phyloP scores from a whole-genome alignment of 106 monocot genomes.

The Vanilla planifolia region DNA sequence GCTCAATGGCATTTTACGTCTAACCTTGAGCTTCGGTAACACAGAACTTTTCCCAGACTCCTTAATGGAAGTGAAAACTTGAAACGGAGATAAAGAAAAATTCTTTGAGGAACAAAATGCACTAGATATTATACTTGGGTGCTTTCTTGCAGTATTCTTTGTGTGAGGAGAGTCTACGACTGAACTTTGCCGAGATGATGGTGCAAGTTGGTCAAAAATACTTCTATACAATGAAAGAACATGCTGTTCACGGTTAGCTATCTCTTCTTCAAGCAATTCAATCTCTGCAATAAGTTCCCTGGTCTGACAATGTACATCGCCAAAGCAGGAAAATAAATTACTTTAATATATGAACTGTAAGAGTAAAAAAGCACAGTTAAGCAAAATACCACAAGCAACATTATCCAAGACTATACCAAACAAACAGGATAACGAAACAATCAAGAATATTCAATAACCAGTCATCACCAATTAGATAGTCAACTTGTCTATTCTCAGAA shows the following conservation, averaged over 20 bases:
- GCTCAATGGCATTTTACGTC: slow-evolving; percentile 15
- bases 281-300: slow-evolving; percentile 72
- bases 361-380: not conserved
- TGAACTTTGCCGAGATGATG: slow-evolving; percentile 59
- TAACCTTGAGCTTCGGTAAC: slow-evolving; percentile 18
- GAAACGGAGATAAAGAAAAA: slow-evolving; percentile 54
- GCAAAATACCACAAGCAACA: not conserved
- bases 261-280: slow-evolving; percentile 73
- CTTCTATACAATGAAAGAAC: slow-evolving; percentile 75
- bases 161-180: slow-evolving; percentile 57
- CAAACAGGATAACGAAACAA: not conserved
- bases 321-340: not conserved
- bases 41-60: slow-evolving; percentile 31
- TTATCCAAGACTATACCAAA: not conserved
- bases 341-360: not conserved
- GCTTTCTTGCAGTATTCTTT: slow-evolving; percentile 31
- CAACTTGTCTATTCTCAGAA: too few species aligned
- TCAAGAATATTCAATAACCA: not conserved
- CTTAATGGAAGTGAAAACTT: slow-evolving; percentile 30
- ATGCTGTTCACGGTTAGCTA: slow-evolving; percentile 68
- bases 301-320: slow-evolving; percentile 29
- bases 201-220: slow-evolving; percentile 58
- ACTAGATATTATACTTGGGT: slow-evolving; percentile 67
- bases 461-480: too few species aligned
- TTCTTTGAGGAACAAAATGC: slow-evolving; percentile 85